These are phyloP conservation scores for Trypanosoma brucei DNA, from an alignment of 208 protist genomes.

Conservation along the genomic window DNA sequence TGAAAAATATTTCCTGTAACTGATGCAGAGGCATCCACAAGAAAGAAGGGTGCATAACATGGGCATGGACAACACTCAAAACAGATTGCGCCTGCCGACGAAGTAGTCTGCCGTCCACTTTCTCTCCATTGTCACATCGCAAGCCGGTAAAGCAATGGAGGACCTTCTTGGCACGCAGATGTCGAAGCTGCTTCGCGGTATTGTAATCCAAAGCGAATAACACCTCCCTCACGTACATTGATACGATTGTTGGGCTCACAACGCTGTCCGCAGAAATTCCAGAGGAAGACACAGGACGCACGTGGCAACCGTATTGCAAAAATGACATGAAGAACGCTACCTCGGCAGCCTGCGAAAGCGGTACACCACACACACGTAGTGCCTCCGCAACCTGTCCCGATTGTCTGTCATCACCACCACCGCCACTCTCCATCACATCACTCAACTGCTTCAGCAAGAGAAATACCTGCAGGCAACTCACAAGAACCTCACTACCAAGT, in stretches of 20 bases:
- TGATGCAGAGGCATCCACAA: constrained; percentile 81
- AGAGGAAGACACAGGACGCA: not conserved
- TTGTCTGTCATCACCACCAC: constrained; percentile 10
- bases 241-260: constrained; percentile 11
- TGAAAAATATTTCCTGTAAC: constrained; percentile 65
- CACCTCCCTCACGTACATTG: constrained; percentile 47
- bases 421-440: not conserved
- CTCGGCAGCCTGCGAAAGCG: constrained; percentile 47
- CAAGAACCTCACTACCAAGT: constrained; percentile 8
- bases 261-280: not conserved
- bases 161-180: constrained; percentile 35
- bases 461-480: constrained; percentile 11
- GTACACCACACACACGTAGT: constrained; percentile 45
- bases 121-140: constrained; percentile 14
- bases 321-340: constrained; percentile 60
- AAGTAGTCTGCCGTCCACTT: constrained; percentile 23
- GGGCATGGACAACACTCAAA: constrained; percentile 50
- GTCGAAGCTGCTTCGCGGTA: constrained; percentile 69
- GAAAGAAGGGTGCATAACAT: constrained; percentile 57
- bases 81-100: constrained; percentile 54
- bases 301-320: not conserved
- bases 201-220: constrained; percentile 58
- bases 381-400: not conserved
- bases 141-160: constrained; percentile 53
- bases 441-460: constrained; percentile 15